Conservation (phyloP, 2,329 filamentous ascomycete species). For the Penicillium palitans region DNA sequence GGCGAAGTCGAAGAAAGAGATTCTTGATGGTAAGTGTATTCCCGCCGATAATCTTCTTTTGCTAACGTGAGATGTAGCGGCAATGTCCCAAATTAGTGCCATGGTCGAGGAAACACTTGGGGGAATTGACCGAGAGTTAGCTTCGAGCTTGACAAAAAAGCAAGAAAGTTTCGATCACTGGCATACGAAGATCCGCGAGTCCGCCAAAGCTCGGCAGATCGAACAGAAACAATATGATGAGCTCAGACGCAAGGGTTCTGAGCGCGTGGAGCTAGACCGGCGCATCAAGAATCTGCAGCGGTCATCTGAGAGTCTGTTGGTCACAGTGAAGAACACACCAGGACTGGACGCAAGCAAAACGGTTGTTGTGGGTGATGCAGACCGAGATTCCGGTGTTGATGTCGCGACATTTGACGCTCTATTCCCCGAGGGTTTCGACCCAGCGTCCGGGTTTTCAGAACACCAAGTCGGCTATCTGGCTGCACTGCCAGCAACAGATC, state of each 20-base stretch:
- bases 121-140: conserved; percentile 76
- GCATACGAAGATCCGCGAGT: conserved; percentile 76
- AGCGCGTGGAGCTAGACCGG: conserved; percentile 64
- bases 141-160: conserved; percentile 76
- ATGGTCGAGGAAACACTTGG: conserved; percentile 81
- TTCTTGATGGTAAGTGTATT: conserved; percentile 43
- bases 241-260: conserved; percentile 64
- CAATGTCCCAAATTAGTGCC: conserved; percentile 44
- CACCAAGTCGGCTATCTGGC: conserved; percentile 47
- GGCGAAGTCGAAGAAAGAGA: conserved; percentile 48
- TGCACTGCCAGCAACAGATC: conserved; percentile 58
- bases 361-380: conserved; percentile 50
- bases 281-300: conserved; percentile 76
- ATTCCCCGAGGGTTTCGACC: conserved; percentile 41
- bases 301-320: conserved; percentile 69
- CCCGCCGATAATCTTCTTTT: conserved; percentile 11
- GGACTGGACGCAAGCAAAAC: conserved; percentile 49
- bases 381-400: conserved; percentile 43
- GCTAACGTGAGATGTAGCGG: conserved; percentile 41
- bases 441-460: conserved; percentile 44
- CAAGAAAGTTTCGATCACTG: conserved; percentile 80
- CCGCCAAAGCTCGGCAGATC: conserved; percentile 75
- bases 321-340: conserved; percentile 52
- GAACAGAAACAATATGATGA: conserved; percentile 72
- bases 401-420: conserved; percentile 36